Percentiles rank a stretch among this genome's conserved stretches.
Conservation (phyloP, 129 eudicot genomes). For the Artemisia tridentata region DNA sequence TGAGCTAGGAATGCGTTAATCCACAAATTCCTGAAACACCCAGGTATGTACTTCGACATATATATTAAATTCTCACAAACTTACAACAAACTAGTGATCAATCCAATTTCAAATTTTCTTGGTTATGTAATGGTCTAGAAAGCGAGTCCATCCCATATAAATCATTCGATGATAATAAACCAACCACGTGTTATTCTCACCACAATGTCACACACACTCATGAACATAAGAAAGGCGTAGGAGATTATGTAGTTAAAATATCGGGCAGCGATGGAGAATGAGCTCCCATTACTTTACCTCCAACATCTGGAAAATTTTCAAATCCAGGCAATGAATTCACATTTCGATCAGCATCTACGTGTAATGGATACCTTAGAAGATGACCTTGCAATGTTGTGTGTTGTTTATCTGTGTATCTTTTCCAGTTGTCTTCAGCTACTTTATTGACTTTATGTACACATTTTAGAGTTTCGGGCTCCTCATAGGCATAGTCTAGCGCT, state of each 20-base stretch:
- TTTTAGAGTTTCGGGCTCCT: slow-evolving; percentile 55
- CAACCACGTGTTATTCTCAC: neutral
- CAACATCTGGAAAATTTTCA: slow-evolving; percentile 75
- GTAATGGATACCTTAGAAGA: slow-evolving; percentile 73
- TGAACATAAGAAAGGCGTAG: slow-evolving; percentile 2
- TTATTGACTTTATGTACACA: slow-evolving; percentile 65
- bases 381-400: slow-evolving; percentile 61
- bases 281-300: slow-evolving; percentile 75
- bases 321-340: slow-evolving; percentile 50
- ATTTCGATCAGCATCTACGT: slow-evolving; percentile 58
- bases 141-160: neutral
- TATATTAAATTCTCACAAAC: neutral
- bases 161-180: neutral
- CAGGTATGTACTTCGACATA: neutral
- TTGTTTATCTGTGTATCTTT: slow-evolving; percentile 32
- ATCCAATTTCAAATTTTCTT: neutral
- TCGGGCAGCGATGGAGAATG: slow-evolving; percentile 69
- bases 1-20: no score
- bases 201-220: neutral
- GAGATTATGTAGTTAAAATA: slow-evolving; percentile 59
- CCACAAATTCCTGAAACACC: neutral
- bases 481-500: slow-evolving; percentile 35
- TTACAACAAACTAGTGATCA: neutral
- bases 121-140: neutral
- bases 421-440: slow-evolving; percentile 68